phyloP scores from a whole-genome alignment of 2,329 filamentous ascomycete species.

The Trichoderma sp. region DNA sequence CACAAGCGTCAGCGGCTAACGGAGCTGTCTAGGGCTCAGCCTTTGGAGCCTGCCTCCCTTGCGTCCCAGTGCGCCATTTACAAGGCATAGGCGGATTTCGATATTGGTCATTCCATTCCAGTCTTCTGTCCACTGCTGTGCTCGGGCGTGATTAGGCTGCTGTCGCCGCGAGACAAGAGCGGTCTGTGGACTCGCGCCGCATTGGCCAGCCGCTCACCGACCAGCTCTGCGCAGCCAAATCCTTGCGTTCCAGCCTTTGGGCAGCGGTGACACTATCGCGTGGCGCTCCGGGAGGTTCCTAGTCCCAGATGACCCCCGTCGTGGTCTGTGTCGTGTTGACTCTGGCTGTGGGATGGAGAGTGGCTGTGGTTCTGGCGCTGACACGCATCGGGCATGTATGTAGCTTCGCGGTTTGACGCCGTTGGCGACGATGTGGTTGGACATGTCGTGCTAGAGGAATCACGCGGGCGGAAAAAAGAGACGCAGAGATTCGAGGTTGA shows the following conservation, averaged over 20 bases:
- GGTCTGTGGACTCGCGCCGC: background rate
- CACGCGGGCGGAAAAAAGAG: conserved; percentile 3
- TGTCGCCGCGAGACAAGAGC: background rate
- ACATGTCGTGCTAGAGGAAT: conserved; percentile 17
- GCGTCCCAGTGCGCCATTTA: background rate
- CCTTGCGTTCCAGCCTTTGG: background rate
- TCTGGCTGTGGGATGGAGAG: conserved; percentile 1
- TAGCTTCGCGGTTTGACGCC: background rate
- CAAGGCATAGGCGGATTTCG: background rate
- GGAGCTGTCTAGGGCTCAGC: background rate
- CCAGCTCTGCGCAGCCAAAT: background rate
- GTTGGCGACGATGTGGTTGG: conserved; percentile 11
- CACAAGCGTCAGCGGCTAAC: conserved; percentile 13
- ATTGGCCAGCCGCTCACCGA: background rate
- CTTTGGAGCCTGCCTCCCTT: conserved; percentile 5
- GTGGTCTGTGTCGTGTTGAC: background rate
- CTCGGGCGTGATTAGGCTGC: background rate
- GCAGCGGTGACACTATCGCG: background rate
- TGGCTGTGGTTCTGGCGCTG: conserved; percentile 20
- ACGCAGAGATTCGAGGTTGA: background rate
- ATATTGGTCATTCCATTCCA: no score
- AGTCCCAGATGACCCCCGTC: background rate
- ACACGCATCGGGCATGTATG: conserved; percentile 14
- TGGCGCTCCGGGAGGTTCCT: background rate
- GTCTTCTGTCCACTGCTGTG: background rate